Conservation (phyloP, 148 eudicot genomes). For the Arbutus unedo region DNA sequence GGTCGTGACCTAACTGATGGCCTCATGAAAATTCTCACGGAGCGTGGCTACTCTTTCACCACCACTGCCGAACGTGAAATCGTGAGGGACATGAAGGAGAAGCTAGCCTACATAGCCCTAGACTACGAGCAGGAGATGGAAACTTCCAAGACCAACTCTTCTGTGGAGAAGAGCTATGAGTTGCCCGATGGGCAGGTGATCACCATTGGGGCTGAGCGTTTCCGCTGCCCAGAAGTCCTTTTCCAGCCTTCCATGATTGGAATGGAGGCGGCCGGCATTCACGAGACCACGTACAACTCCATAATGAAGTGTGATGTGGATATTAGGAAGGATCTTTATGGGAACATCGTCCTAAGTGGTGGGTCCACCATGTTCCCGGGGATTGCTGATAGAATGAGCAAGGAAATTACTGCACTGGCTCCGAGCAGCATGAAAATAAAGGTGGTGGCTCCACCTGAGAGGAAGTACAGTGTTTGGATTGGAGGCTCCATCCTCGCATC, state of each 20-base stretch:
- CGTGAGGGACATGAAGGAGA: conserved; percentile 26
- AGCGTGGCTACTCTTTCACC: conserved; percentile 28
- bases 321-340: conserved; percentile 6
- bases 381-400: conserved; percentile 26
- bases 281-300: conserved; percentile 25
- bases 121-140: conserved; percentile 25
- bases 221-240: conserved; percentile 71
- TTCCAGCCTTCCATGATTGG: conserved; percentile 73
- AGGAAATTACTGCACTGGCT: conserved; percentile 25
- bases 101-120: conserved; percentile 21
- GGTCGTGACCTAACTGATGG: conserved; percentile 25
- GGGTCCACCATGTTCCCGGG: conserved; percentile 29
- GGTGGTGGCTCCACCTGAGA: conserved; percentile 15
- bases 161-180: conserved; percentile 25
- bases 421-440: conserved; percentile 15
- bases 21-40: conserved; percentile 26
- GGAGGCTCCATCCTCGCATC: conserved; percentile 13
- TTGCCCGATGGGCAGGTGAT: conserved; percentile 10
- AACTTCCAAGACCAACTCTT: conserved; percentile 24
- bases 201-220: conserved; percentile 55
- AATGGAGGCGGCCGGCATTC: conserved; percentile 59
- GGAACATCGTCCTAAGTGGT: conserved; percentile 8
- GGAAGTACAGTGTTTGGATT: conserved; percentile 15
- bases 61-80: conserved; percentile 27
- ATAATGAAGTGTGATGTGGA: conserved; percentile 2